Conservation (phyloP, 306 rosid species). For the Medicago lupulina region DNA sequence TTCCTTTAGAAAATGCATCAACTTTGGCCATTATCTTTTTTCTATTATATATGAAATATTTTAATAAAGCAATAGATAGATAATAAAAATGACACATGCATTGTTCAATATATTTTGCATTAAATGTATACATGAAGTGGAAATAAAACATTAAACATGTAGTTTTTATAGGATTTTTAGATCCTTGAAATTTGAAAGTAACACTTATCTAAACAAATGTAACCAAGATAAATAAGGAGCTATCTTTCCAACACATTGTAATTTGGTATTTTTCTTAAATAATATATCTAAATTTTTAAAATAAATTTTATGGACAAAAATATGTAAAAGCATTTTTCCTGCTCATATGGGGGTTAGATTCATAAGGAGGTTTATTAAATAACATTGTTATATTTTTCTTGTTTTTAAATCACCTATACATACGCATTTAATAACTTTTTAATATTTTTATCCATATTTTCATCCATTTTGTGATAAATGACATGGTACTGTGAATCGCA, state of each 20-base stretch:
- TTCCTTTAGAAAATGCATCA: conserved; percentile 78
- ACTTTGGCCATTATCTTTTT: conserved; percentile 86
- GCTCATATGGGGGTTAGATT: not conserved
- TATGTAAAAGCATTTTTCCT: too few species aligned
- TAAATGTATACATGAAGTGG: too few species aligned
- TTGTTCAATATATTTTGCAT: too few species aligned
- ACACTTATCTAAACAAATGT: conserved; percentile 67
- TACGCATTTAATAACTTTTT: not conserved
- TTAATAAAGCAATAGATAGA: conserved; percentile 49
- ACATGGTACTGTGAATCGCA: conserved; percentile 6
- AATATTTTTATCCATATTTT: too few species aligned
- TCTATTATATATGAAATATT: conserved; percentile 54
- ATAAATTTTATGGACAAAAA: not conserved
- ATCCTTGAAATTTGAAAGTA: conserved; percentile 2
- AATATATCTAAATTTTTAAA: conserved; percentile 32
- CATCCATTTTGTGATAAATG: conserved; percentile 24
- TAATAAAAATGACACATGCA: conserved; percentile 31
- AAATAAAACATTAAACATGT: too few species aligned
- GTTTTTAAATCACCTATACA: not conserved
- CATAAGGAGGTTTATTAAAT: not conserved
- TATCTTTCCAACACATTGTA: conserved; percentile 58
- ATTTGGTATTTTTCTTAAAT: conserved; percentile 44
- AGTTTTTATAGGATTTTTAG: not conserved
- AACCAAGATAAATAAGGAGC: conserved; percentile 77
- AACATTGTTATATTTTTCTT: not conserved